Percentiles rank a stretch among this genome's conserved stretches.
Conservation (phyloP, 2,329 filamentous ascomycete genomes). For the Thielaviopsis ethacetica region DNA sequence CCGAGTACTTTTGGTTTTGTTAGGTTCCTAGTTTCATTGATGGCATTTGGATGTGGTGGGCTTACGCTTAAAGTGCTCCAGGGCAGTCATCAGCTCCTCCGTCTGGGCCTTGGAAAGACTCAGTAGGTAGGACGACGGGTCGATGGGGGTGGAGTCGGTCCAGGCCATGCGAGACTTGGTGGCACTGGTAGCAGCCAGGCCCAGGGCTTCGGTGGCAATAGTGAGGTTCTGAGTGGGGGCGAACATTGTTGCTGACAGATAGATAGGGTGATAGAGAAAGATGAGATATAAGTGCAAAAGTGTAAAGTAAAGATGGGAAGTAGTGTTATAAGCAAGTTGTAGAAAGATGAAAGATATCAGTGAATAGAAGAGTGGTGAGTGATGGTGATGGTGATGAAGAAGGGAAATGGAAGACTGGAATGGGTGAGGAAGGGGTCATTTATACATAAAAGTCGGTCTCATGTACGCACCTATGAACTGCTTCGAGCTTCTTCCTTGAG, state of each 20-base stretch:
- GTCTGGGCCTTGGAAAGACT: not conserved
- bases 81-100: not conserved
- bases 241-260: not conserved
- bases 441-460: not conserved
- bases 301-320: not conserved
- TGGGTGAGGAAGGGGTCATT: not conserved
- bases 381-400: not conserved
- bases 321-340: no score
- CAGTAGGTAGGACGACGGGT: not conserved
- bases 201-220: not conserved
- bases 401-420: not conserved
- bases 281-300: not conserved
- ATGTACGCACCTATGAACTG: not conserved
- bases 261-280: not conserved
- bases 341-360: not conserved
- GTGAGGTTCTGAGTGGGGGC: not conserved
- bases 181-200: not conserved
- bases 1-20: constrained; percentile 16
- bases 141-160: not conserved
- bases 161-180: not conserved
- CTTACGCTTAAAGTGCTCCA: not conserved
- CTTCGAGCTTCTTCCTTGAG: no score
- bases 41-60: no score
- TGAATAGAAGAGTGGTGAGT: not conserved
- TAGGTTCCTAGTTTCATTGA: no score